Base-by-base conservation (phyloP, 2,329 filamentous ascomycete genomes). In the Diaporthe ilicicola region DNA sequence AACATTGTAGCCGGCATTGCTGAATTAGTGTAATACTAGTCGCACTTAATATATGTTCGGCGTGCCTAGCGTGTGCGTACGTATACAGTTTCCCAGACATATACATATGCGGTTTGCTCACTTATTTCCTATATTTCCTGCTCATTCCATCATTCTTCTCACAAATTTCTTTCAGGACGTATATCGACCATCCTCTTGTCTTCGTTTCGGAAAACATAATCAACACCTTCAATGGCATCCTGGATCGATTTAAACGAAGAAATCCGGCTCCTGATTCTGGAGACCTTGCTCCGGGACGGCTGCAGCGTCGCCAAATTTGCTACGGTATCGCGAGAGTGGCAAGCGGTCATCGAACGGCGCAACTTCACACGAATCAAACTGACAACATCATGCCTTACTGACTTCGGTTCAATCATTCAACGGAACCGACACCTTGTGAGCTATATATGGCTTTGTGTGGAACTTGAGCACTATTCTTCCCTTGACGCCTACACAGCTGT, bases 311-410 rank as follows among this genome's bases (percentile, higher is more conserved):
- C 56, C 70, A 29, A 24, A 70, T 73, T 77, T 15, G 77, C 75
- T 54, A 76, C 76, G 48, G 78, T 80, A 27, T 81, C 76, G 54
- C 74, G 77, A 71, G 76, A 78, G 53, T 80, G 77, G 79, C 77
- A 80, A 62, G 67, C 53, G 13, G 69, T 72, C 15, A 64, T 80
- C 56, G 77, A 81, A 76, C 74, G 62, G 64, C 65, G 76, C 51
- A 79, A 73, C 71, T 81, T 80, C 69, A 55, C 75, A 51, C 74
- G 74, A 39, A 78, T 80, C 74, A 77, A 74, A 67, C 66, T 79
- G 53, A 80, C 78, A 44, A 72, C 70, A 66, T 75, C 75, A 55
- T 74, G 78, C 42, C 71, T 80, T 67, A 72, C 62, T 56, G 67
- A 77, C 53, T 78, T 80, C 70, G 24, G 67, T 70, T 73, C 71